A percentile compares a stretch with the other conserved stretches of the same genome.
These are phyloP conservation scores for Solanum clarkiae DNA, from an alignment of 257 asterid genomes.

Conservation along the genomic window DNA sequence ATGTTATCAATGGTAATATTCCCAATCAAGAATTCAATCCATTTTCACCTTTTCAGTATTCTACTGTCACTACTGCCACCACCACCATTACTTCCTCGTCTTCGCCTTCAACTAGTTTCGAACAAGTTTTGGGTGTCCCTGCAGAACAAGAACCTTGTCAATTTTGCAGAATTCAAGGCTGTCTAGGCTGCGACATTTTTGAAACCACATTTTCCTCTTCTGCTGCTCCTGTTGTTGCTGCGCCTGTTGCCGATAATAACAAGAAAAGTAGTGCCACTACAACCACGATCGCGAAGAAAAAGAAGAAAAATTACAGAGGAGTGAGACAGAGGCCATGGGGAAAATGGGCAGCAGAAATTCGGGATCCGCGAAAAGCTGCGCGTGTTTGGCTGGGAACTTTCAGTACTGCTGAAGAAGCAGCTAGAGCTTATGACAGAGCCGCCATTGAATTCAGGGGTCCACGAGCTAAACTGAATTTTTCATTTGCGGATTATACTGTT, in stretches of 20 bases:
- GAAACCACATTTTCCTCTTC: background rate
- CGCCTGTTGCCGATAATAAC: background rate
- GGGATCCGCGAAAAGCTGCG: conserved; percentile 72
- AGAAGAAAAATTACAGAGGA: conserved; percentile 80
- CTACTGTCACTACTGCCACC: background rate
- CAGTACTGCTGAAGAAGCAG: conserved; percentile 71
- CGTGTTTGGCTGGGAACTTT: conserved; percentile 94
- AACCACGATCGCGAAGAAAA: conserved; percentile 1
- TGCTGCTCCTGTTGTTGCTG: background rate
- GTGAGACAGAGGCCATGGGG: conserved; percentile 97
- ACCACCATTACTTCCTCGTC: background rate
- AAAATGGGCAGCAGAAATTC: conserved; percentile 89
- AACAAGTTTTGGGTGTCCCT: conserved; percentile 16
- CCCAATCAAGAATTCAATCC: background rate
- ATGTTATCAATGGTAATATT: conserved; percentile 35
- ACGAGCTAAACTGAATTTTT: conserved; percentile 68
- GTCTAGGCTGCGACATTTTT: conserved; percentile 65
- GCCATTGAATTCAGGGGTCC: conserved; percentile 90
- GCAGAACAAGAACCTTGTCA: conserved; percentile 37
- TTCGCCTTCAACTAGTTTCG: background rate
- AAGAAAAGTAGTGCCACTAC: conserved; percentile 1
- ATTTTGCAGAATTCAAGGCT: conserved; percentile 45
- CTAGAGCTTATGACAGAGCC: conserved; percentile 73
- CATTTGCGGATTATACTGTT: conserved; percentile 55
- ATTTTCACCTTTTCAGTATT: background rate